These are phyloP conservation scores for Elongisporangium prolatum DNA, from an alignment of 352 stramenopile species.

Conservation along the genomic window DNA sequence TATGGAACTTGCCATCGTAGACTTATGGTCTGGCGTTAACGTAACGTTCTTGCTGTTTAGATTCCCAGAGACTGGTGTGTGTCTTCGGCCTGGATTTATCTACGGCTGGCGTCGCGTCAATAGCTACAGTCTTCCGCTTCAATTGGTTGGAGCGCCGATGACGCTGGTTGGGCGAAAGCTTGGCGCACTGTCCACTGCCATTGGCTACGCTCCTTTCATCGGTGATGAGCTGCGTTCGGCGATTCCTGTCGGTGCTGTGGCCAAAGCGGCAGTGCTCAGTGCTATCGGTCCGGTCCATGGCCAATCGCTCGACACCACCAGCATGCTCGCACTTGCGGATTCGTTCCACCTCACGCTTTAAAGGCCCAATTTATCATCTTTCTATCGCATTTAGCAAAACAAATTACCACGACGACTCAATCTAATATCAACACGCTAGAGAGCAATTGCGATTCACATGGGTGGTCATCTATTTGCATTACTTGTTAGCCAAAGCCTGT, in stretches of 20 bases:
- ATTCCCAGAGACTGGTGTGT: constrained; percentile 78
- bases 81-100: constrained; percentile 87
- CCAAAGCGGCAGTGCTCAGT: constrained; percentile 81
- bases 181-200: constrained; percentile 44
- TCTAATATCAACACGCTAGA: not conserved
- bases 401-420: constrained; percentile 1
- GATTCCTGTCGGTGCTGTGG: constrained; percentile 59
- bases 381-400: not conserved
- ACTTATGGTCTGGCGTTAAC: not conserved
- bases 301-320: constrained; percentile 57
- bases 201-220: constrained; percentile 59
- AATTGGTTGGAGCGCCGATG: constrained; percentile 70
- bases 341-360: constrained; percentile 78
- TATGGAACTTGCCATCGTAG: constrained; percentile 11
- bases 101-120: constrained; percentile 76
- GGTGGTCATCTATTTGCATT: constrained; percentile 7
- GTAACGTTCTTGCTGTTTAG: constrained; percentile 2
- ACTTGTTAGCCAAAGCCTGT: constrained; percentile 34
- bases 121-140: constrained; percentile 66
- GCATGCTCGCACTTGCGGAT: constrained; percentile 65
- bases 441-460: not conserved
- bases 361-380: constrained; percentile 1
- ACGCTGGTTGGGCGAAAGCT: constrained; percentile 52
- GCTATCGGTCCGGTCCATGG: constrained; percentile 62
- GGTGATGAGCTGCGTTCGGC: constrained; percentile 64